Conservation (phyloP, 805 yeast species). For the Yamadazyma insecticola region DNA sequence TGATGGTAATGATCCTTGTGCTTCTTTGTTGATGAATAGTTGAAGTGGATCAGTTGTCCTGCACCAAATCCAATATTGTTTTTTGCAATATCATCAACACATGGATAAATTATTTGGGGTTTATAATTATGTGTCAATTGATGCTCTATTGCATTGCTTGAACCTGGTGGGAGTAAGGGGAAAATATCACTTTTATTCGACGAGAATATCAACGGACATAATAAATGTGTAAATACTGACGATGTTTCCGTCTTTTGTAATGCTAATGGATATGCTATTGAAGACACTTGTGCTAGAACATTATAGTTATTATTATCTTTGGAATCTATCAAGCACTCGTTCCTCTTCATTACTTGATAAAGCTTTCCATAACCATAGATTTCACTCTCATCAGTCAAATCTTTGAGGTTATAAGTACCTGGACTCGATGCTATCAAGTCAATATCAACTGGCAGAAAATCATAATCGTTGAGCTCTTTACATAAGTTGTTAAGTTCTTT, state of each 20-base stretch:
- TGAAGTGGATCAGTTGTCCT: conserved; percentile 49
- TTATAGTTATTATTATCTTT: conserved; percentile 12
- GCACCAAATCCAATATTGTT: conserved; percentile 43
- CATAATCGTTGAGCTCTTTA: conserved; percentile 24
- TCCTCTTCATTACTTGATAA: conserved; percentile 33
- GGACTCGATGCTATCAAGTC: conserved; percentile 58
- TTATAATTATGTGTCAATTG: conserved; percentile 19
- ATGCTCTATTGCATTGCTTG: conserved; percentile 15
- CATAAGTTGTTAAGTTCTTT: conserved; percentile 22
- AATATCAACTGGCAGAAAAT: conserved; percentile 46
- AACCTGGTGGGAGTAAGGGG: conserved; percentile 24
- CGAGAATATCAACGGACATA: conserved; percentile 37
- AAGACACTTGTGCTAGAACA: conserved; percentile 44
- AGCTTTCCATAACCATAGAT: conserved; percentile 47
- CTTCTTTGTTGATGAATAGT: conserved; percentile 19
- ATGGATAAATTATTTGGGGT: conserved; percentile 43
- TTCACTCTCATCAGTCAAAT: conserved; percentile 15
- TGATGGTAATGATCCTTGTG: conserved; percentile 35
- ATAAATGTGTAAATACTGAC: conserved; percentile 44
- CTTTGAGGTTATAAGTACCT: conserved; percentile 23
- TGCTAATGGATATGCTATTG: conserved; percentile 43
- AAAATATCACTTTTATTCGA: conserved; percentile 17
- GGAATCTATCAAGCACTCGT: conserved; percentile 21
- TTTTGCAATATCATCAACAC: conserved; percentile 32
- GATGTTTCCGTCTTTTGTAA: conserved; percentile 18